Base-by-base conservation (phyloP, 805 yeast genomes). In the Zygoascus tannicola region DNA sequence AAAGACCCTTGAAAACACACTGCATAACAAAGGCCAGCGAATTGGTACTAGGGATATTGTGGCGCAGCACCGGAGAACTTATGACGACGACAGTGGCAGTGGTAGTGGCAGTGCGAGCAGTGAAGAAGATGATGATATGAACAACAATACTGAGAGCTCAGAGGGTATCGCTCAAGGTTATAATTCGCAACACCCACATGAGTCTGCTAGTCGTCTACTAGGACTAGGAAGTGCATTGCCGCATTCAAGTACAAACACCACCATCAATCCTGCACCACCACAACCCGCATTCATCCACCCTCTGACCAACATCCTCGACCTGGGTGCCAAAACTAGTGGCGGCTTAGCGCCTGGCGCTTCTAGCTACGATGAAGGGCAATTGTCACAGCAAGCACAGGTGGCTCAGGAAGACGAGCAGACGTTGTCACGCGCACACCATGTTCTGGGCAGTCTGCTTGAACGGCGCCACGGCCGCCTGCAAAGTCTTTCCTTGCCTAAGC, bases 271-370 rank as follows among this genome's bases (percentile, higher is more conserved):
- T 18, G n/a, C 21, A 28, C 20, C 10, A 18, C 28, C 50, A 2
- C 26, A 40, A 14, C 30, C 32, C 3, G 43, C 35, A 35, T 35
- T 14, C 40, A 35, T 22, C 28, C 42, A 44, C 22, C 36, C 36
- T 10, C 39, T 44, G 32, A 20, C 40, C 19, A 38, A 46, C 22
- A 28, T 59, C 21, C 42, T 58, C 43, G 64, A 59, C 38, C 47
- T 59, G 8, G 63, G 63, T 15, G 32, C 53, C 3, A 37, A 48
- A 19, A 48, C 54, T 4, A 51, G 57, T 26, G 64, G 62, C 7
- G 65, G 66, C 0, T 39, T 61, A 22, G 64, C 64, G 0, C 64
- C 65, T 0, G 65, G 66, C 1, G 62, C 60, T 1, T 44, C 42
- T 2, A 39, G 35, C 14, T 44, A 32, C 4, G 55, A 38, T 18